These are phyloP conservation scores for Phlebiopsis flavidoalba DNA, from an alignment of 768 basidiomycete species.

Conservation along the genomic window DNA sequence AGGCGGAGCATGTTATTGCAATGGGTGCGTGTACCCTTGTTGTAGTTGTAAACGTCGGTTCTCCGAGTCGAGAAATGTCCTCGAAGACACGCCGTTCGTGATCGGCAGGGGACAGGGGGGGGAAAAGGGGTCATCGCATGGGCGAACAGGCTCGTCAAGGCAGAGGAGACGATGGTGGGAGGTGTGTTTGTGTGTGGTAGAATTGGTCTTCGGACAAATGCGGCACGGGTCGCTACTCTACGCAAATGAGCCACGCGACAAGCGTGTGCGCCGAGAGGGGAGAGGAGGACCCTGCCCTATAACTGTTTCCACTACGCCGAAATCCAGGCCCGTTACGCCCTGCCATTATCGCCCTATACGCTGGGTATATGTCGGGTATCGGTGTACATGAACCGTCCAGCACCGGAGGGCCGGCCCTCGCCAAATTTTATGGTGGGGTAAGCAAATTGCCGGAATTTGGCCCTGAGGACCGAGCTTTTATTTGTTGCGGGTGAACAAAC, in stretches of 20 bases:
- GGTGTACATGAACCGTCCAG: too few species aligned
- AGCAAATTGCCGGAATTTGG: too few species aligned
- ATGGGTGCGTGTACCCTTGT: too few species aligned
- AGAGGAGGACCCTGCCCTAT: too few species aligned
- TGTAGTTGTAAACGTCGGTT: constrained; percentile 72
- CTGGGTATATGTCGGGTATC: too few species aligned
- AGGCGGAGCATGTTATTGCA: constrained; percentile 73
- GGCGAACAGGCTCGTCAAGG: constrained; percentile 52
- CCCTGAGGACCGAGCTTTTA: too few species aligned
- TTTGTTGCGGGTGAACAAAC: too few species aligned
- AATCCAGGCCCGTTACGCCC: too few species aligned
- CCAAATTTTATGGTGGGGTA: too few species aligned
- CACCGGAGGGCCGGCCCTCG: too few species aligned
- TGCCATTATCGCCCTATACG: too few species aligned
- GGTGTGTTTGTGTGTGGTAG: background rate
- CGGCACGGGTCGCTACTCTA: constrained; percentile 3
- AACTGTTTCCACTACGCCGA: constrained; percentile 3
- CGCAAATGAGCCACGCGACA: constrained; percentile 6
- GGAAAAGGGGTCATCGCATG: constrained; percentile 73
- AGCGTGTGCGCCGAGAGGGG: constrained; percentile 20
- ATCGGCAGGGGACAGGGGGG: too few species aligned
- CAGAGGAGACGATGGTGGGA: constrained; percentile 29
- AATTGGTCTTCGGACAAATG: background rate
- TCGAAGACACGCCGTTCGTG: constrained; percentile 76
- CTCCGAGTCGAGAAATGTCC: constrained; percentile 73